Base-by-base conservation (phyloP, 176 grass and related monocot genomes). In the Bolboschoenus planiculmis region DNA sequence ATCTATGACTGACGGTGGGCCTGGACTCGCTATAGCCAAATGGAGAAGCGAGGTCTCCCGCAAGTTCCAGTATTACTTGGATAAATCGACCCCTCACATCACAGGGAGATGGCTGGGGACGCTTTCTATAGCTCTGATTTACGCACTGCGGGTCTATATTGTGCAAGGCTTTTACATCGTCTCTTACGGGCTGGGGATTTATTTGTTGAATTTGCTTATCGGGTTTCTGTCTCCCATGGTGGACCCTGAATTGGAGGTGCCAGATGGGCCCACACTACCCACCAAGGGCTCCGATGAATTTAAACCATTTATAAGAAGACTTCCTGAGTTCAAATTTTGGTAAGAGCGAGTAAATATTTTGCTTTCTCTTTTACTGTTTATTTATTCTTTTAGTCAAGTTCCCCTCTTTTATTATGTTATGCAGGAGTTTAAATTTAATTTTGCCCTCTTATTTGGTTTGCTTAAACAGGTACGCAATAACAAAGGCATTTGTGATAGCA, bases 301-400 rank as follows among this genome's bases (percentile, higher is more conserved):
- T 84, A 97, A 89, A 87, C 94, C 94, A 16, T 97, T 97, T 87
- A 94, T 97, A 81, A 81, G 94, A 78, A 79, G 94, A 37, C 94
- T 97, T 23, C 91, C 94, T 2, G 94, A 97, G 91, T 97, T 97
- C 86, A 97, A 97, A 86, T 97, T 97, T 86, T 97, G 94, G 92
- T 97, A 82, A 21, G 83, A 1, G 70, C 15, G 1, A 68, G 16
- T 30, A 39, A 3, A 68, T 39, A 4, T 37, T 68, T 39, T 40
- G 64, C 34, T 68, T 68, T 27, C 4, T 64, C 26, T 3, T 64
- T 64, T 16, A 3, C 35, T 34, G 0, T 64, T 34, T 16, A 18
- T 65, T 64, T 34, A 7, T 35, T 20, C 11, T 13, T 18, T 65
- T 5, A 10, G 7, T 60, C 3, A 7, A 71, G 36, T 43, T 23